Evolutionary conservation across 495 filamentous ascomycete genomes (phyloP).

Genomic region (Talaromyces liani): DNA sequence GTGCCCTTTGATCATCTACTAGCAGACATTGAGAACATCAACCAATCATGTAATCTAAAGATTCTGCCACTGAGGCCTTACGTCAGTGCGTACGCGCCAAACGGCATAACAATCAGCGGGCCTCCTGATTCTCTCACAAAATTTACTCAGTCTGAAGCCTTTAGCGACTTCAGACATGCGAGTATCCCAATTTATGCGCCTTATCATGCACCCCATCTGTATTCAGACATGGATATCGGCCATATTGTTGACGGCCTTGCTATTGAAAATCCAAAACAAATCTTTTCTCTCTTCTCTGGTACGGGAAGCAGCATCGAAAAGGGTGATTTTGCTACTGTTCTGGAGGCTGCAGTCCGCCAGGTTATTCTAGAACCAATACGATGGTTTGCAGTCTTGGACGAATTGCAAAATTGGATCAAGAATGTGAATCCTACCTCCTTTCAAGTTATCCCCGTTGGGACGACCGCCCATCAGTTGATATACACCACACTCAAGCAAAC

Average conservation of each 20-base stretch:
- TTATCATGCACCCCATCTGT: slow-evolving; percentile 24
- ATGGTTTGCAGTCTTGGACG: too few relatives aligned
- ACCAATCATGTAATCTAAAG: background rate
- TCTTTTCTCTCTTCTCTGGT: too few relatives aligned
- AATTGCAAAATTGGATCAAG: slow-evolving; percentile 21
- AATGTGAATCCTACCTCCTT: slow-evolving; percentile 5
- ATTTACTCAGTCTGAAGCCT: background rate
- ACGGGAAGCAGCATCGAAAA: too few relatives aligned
- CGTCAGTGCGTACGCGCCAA: background rate
- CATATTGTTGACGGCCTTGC: background rate
- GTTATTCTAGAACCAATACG: too few relatives aligned
- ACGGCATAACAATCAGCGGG: background rate
- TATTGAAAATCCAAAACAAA: background rate
- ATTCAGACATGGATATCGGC: slow-evolving; percentile 14
- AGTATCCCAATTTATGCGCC: slow-evolving; percentile 15
- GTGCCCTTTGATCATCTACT: background rate
- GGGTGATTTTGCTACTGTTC: too few relatives aligned
- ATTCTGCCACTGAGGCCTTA: background rate
- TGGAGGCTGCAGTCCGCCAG: too few relatives aligned
- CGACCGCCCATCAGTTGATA: too few relatives aligned
- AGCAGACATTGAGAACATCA: background rate
- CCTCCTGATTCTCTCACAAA: slow-evolving; percentile 9
- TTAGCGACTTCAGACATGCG: slow-evolving; percentile 1
- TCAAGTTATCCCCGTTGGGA: too few relatives aligned
- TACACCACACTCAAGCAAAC: too few relatives aligned